Conservation (phyloP, 352 stramenopile species). For the Globisporangium recalcitrans region DNA sequence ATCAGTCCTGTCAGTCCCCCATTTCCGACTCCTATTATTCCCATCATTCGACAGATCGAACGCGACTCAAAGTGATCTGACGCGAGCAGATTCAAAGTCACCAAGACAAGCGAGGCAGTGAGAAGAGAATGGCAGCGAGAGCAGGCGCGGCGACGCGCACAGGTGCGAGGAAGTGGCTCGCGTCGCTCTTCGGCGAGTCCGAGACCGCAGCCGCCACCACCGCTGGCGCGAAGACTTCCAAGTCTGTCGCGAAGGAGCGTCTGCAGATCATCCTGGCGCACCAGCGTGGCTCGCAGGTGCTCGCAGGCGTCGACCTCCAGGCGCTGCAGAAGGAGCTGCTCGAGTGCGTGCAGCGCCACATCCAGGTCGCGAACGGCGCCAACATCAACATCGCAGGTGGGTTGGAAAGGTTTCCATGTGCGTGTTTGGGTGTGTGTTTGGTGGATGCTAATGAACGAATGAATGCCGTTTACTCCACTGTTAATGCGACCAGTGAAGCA, state of each 20-base stretch:
- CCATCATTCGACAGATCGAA: neutral
- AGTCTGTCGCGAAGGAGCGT: slow-evolving; percentile 83
- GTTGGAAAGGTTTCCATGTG: slow-evolving; percentile 1
- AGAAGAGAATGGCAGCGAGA: slow-evolving; percentile 35
- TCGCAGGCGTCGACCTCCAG: slow-evolving; percentile 76
- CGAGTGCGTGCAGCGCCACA: slow-evolving; percentile 84
- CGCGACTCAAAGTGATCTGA: slow-evolving; percentile 6
- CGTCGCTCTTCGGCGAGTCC: slow-evolving; percentile 64
- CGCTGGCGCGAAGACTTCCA: slow-evolving; percentile 39
- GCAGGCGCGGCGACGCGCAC: slow-evolving; percentile 38
- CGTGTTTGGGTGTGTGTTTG: neutral
- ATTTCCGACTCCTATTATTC: neutral
- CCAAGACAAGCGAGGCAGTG: neutral
- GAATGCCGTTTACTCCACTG: neutral
- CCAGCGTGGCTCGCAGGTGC: slow-evolving; percentile 78
- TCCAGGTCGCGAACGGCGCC: slow-evolving; percentile 77
- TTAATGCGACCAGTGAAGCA: slow-evolving; percentile 58
- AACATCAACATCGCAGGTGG: slow-evolving; percentile 87
- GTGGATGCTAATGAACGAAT: slow-evolving; percentile 1
- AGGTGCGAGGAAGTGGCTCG: slow-evolving; percentile 76
- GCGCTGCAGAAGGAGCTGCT: slow-evolving; percentile 80
- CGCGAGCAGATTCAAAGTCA: neutral
- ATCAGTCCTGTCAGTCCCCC: too few relatives aligned
- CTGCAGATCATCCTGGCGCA: slow-evolving; percentile 88
- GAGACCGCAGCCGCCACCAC: slow-evolving; percentile 13